Conservation (phyloP, 305 asterid species). For the Salvia sclarea region DNA sequence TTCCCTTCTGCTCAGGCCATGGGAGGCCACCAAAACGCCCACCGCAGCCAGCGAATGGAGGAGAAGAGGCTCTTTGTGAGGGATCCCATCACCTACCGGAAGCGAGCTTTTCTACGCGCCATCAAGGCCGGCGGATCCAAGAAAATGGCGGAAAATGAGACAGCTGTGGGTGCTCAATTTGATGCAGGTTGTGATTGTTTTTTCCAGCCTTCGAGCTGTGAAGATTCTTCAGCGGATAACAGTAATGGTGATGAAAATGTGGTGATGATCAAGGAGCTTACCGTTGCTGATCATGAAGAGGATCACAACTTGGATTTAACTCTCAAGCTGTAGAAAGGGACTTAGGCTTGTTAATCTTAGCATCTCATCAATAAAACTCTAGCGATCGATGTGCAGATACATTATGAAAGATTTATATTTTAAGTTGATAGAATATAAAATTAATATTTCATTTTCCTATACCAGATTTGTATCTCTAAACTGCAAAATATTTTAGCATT, state of each 20-base stretch:
- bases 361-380: too few relatives aligned
- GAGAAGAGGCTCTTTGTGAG: conserved; percentile 41
- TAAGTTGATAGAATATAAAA: too few relatives aligned
- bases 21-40: conserved; percentile 68
- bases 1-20: conserved; percentile 59
- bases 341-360: too few relatives aligned
- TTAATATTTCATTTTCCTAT: too few relatives aligned
- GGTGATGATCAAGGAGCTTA: conserved; percentile 26
- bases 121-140: conserved; percentile 11
- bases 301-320: conserved; percentile 39
- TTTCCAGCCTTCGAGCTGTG: too few relatives aligned
- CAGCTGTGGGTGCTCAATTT: too few relatives aligned
- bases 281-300: neutral
- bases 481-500: too few relatives aligned
- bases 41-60: conserved; percentile 46
- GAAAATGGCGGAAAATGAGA: conserved; percentile 17
- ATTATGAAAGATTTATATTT: too few relatives aligned
- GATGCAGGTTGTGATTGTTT: too few relatives aligned
- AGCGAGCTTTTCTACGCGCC: conserved; percentile 39
- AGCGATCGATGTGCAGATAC: too few relatives aligned
- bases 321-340: conserved; percentile 39
- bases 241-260: neutral
- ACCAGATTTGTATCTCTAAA: too few relatives aligned
- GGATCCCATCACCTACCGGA: conserved; percentile 47
- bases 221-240: neutral